Percentiles rank a stretch among this genome's conserved stretches.
phyloP scores from a whole-genome alignment of 495 filamentous ascomycete species.

The Cairneyella variabilis region DNA sequence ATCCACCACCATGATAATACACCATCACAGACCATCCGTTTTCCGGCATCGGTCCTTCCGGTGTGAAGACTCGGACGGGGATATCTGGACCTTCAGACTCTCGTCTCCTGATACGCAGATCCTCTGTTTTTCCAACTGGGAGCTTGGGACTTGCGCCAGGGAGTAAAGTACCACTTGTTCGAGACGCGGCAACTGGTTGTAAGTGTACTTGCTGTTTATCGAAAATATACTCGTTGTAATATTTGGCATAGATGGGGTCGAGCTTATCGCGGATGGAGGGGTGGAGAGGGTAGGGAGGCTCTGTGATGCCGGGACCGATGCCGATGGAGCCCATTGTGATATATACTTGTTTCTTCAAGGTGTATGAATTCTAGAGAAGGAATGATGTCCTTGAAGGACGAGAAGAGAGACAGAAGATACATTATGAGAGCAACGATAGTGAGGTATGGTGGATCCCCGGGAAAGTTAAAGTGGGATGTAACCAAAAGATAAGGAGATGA shows the following conservation, averaged over 20 bases:
- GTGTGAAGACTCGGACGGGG: conserved; percentile 44
- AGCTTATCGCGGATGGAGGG: conserved; percentile 41
- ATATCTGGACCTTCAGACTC: conserved; percentile 47
- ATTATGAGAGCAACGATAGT: neutral
- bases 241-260: conserved; percentile 48
- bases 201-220: conserved; percentile 39
- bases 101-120: conserved; percentile 41
- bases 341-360: no score
- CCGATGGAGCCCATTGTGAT: neutral
- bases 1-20: conserved; percentile 57
- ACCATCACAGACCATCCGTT: conserved; percentile 53
- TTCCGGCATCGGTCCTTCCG: conserved; percentile 36
- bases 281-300: conserved; percentile 56
- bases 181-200: conserved; percentile 49
- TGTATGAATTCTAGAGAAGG: neutral
- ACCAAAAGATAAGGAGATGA: neutral
- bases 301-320: conserved; percentile 25
- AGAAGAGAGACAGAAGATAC: neutral
- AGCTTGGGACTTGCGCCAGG: conserved; percentile 49
- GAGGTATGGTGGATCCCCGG: neutral
- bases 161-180: conserved; percentile 47
- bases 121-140: conserved; percentile 45
- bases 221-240: conserved; percentile 52
- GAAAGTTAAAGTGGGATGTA: neutral
- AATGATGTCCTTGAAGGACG: neutral